Conservation (phyloP, 2,329 filamentous ascomycete genomes). For the Clarireedia monteithiana region DNA sequence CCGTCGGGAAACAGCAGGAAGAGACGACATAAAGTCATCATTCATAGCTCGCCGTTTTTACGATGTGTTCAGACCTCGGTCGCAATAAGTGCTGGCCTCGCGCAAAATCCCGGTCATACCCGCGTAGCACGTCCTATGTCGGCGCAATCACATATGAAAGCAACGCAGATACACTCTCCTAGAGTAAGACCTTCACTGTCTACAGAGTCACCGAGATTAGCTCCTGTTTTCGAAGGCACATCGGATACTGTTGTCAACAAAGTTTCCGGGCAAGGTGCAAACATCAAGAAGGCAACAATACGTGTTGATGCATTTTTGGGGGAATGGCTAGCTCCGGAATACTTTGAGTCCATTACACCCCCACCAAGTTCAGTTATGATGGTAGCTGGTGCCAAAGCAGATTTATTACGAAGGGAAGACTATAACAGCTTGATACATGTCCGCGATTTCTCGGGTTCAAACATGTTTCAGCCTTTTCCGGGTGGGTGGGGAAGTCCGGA, state of each 20-base stretch:
- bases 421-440: slow-evolving; percentile 36
- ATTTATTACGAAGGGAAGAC: slow-evolving; percentile 71
- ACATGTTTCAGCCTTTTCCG: slow-evolving; percentile 31
- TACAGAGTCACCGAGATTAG: slow-evolving; percentile 24
- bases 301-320: slow-evolving; percentile 89
- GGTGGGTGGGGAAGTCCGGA: slow-evolving; percentile 30
- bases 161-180: slow-evolving; percentile 23
- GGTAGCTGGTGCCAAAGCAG: slow-evolving; percentile 81
- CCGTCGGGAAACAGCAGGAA: slow-evolving; percentile 34
- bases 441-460: slow-evolving; percentile 21
- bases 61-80: slow-evolving; percentile 90
- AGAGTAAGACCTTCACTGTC: slow-evolving; percentile 20
- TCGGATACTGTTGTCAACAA: slow-evolving; percentile 6
- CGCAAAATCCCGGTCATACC: slow-evolving; percentile 44
- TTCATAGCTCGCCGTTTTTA: slow-evolving; percentile 91
- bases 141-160: slow-evolving; percentile 5
- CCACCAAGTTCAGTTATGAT: slow-evolving; percentile 82
- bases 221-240: slow-evolving; percentile 24
- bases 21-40: slow-evolving; percentile 66
- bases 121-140: slow-evolving; percentile 23
- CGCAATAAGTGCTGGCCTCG: slow-evolving; percentile 78
- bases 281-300: slow-evolving; percentile 52
- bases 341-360: slow-evolving; percentile 86
- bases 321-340: slow-evolving; percentile 90
- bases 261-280: slow-evolving; percentile 14